Evolutionary conservation across 768 basidiomycete species (phyloP).

Genomic region (Naganishia vaughanmartiniae): DNA sequence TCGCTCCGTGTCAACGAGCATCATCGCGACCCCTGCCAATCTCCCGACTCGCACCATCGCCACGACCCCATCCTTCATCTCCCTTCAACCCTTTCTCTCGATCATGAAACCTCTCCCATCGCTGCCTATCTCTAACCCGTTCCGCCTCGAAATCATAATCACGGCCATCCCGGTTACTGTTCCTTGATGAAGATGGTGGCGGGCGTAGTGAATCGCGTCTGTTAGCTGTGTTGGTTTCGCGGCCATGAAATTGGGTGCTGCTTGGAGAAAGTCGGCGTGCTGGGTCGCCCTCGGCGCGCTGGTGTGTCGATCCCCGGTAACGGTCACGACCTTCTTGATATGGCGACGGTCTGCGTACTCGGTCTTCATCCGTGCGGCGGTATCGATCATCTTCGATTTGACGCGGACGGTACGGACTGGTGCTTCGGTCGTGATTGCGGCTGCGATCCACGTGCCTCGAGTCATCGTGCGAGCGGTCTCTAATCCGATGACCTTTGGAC

Average conservation of each 20-base stretch:
- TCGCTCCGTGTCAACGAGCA: neutral
- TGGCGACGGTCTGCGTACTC: neutral
- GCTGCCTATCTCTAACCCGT: constrained; percentile 22
- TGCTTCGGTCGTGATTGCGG: constrained; percentile 12
- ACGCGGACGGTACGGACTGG: neutral
- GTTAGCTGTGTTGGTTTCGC: neutral
- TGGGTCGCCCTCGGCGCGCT: neutral
- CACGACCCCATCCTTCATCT: constrained; percentile 12
- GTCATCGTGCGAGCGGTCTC: constrained; percentile 2
- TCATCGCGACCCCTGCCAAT: neutral
- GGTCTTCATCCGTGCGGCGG: neutral
- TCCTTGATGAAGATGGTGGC: neutral
- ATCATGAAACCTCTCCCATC: constrained; percentile 30
- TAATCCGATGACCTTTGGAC: constrained; percentile 25
- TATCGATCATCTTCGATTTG: neutral
- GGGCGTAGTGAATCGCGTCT: neutral
- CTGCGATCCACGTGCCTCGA: constrained; percentile 9
- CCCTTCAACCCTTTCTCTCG: constrained; percentile 28
- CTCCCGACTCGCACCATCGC: constrained; percentile 1
- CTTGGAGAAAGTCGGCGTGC: neutral
- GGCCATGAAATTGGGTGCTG: neutral
- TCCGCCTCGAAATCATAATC: constrained; percentile 31
- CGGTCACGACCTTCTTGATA: neutral
- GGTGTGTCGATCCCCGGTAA: neutral
- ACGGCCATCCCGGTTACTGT: constrained; percentile 15